phyloP scores from a whole-genome alignment of 108 stramenopile genomes.

The Cyclotella distinguenda region DNA sequence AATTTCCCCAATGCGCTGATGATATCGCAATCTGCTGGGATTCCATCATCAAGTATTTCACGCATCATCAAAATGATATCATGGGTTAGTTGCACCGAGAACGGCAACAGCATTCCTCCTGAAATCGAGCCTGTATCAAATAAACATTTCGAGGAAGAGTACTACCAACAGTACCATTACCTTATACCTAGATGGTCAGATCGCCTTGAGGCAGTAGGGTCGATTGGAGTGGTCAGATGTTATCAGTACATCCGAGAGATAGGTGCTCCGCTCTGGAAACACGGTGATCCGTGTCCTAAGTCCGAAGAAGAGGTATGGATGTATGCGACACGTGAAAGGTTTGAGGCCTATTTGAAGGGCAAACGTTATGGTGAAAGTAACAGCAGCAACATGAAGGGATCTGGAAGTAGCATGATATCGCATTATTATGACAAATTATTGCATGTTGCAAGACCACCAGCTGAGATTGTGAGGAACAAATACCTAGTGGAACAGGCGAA shows the following conservation, averaged over 20 bases:
- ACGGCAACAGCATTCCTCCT: slow-evolving; percentile 60
- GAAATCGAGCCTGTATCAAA: slow-evolving; percentile 9
- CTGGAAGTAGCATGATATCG: slow-evolving; percentile 64
- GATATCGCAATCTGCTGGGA: slow-evolving; percentile 37
- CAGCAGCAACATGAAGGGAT: not conserved
- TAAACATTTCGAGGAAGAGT: not conserved
- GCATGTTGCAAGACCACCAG: slow-evolving; percentile 69
- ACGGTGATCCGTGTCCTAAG: slow-evolving; percentile 47
- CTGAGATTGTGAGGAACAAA: slow-evolving; percentile 55
- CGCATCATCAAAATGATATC: slow-evolving; percentile 58
- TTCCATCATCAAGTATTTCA: slow-evolving; percentile 3
- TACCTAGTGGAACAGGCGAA: slow-evolving; percentile 50
- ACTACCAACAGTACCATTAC: slow-evolving; percentile 31
- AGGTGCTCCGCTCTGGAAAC: slow-evolving; percentile 30
- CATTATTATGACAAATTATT: slow-evolving; percentile 81
- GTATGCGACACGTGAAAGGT: slow-evolving; percentile 51
- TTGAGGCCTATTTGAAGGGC: slow-evolving; percentile 48
- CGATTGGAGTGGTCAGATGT: slow-evolving; percentile 64
- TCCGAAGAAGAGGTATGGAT: slow-evolving; percentile 58
- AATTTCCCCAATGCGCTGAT: slow-evolving; percentile 40
- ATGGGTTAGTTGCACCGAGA: slow-evolving; percentile 57
- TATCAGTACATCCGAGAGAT: slow-evolving; percentile 69
- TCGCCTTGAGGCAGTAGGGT: slow-evolving; percentile 72
- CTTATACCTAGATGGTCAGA: slow-evolving; percentile 73
- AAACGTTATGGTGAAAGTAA: not conserved